Conservation (phyloP, 2,329 filamentous ascomycete species). For the Tolypocladium inflatum region DNA sequence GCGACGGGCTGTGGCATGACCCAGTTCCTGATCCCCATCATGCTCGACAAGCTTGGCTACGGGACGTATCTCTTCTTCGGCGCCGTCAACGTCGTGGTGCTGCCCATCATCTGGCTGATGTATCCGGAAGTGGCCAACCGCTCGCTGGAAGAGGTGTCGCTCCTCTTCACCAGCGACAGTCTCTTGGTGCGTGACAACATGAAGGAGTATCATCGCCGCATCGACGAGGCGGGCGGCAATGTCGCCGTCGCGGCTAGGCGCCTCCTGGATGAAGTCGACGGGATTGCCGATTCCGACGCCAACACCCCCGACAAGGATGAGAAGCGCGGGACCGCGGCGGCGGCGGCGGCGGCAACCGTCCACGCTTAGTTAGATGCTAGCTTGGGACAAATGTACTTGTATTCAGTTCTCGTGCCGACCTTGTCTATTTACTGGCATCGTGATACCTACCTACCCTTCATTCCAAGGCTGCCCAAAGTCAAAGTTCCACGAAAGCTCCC, state of each 20-base stretch:
- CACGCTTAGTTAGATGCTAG: neutral
- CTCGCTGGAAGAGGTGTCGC: conserved; percentile 23
- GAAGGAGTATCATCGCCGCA: conserved; percentile 20
- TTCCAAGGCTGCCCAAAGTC: conserved; percentile 3
- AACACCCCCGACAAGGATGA: neutral
- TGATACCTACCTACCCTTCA: neutral
- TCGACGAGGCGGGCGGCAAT: conserved; percentile 11
- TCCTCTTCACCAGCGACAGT: conserved; percentile 36
- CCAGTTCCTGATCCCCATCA: conserved; percentile 40
- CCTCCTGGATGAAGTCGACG: conserved; percentile 12
- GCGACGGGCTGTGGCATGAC: conserved; percentile 47
- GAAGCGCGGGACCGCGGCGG: neutral
- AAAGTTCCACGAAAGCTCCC: conserved; percentile 9
- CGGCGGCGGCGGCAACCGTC: neutral
- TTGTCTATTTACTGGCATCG: too few species aligned
- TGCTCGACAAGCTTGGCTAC: conserved; percentile 36
- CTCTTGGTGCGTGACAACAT: conserved; percentile 34
- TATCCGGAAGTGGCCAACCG: conserved; percentile 9
- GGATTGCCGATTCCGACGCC: neutral
- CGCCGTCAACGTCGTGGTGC: conserved; percentile 38
- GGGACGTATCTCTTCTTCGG: conserved; percentile 43
- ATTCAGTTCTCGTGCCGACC: neutral
- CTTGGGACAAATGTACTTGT: neutral
- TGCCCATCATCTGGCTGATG: conserved; percentile 38
- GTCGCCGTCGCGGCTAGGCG: conserved; percentile 10